Evolutionary conservation across 345 rosid genomes (phyloP), one percentile per base, ranked within the genome.

Genomic region (Eucalyptus sp.): DNA sequence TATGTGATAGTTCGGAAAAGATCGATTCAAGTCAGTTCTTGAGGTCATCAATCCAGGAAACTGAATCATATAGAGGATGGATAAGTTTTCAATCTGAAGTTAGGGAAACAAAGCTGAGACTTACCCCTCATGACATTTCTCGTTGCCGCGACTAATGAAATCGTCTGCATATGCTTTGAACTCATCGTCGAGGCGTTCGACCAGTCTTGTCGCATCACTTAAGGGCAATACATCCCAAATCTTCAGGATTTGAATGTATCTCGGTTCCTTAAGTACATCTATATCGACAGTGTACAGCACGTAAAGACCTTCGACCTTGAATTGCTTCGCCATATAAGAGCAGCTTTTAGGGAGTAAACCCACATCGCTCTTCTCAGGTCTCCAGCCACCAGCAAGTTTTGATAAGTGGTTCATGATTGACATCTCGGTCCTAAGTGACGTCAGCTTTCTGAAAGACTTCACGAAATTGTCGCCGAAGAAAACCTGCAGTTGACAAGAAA

Each of bases 321-420:
- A 92, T 56, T 93, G 90, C 87, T 94, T 95, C 87, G 92, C 88
- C 86, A 90, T 87, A 76, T 89, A 91, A 31, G 84, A 89, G 62
- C 94, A 92, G 51, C 87, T 91, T 52, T 54, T 90, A 89, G 90
- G 93, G 58, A 86, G 16, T 17, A 66, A 13, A 54, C 90, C 94
- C 51, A 89, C 90, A 33, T 89, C 90, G 76, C 87, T 88, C 50
- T 49, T 91, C 91, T 90, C 90, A 7, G 95, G 95, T 50, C 94
- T 91, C 95, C 95, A 93, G 48, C 96, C 96, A 33, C 89, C 56
- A 1, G 95, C 89, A 88, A 95, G 93, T 87, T 88, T 92, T 52
- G 90, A 80, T 41, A 95, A 85, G 83, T 87, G 88, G 89, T 90
- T 86, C 87, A 95, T 66, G 68, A 90, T 93, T 13, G 62, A 64